A percentile compares a stretch with the other conserved stretches of the same genome.
These are phyloP conservation scores for Chlorella sp. DNA, from an alignment of 139 green algal species.

Conservation along the genomic window DNA sequence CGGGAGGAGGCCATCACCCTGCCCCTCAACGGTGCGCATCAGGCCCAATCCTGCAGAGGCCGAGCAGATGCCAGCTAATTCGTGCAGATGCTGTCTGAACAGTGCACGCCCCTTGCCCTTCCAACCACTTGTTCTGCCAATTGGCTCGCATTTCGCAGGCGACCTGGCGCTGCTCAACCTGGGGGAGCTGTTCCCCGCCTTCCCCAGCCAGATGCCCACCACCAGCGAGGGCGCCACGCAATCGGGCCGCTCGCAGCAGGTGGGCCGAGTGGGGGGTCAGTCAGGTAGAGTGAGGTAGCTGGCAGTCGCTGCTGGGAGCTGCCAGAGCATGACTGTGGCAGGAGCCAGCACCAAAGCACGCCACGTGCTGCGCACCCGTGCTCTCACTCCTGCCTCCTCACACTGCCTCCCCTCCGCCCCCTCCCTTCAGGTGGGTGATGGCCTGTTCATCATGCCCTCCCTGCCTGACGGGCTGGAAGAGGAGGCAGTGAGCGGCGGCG, in stretches of 20 bases:
- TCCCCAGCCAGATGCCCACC: neutral
- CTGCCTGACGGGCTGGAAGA: slow-evolving; percentile 7
- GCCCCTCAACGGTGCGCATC: slow-evolving; percentile 14
- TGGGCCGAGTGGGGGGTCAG: too few relatives aligned
- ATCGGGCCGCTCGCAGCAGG: neutral
- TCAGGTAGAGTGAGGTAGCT: too few relatives aligned
- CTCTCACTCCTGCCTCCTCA: too few relatives aligned
- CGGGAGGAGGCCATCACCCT: slow-evolving; percentile 70
- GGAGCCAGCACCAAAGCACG: too few relatives aligned
- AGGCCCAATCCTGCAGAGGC: too few relatives aligned
- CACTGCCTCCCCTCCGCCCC: neutral
- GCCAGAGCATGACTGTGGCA: too few relatives aligned
- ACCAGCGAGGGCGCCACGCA: slow-evolving; percentile 2
- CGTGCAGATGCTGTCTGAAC: too few relatives aligned
- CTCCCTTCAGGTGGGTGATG: slow-evolving; percentile 42
- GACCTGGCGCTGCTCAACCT: slow-evolving; percentile 29
- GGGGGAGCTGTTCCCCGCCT: slow-evolving; percentile 19
- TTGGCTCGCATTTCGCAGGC: neutral
- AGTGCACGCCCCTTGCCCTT: too few relatives aligned
- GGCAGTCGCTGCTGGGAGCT: too few relatives aligned
- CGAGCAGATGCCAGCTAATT: too few relatives aligned
- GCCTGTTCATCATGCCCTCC: slow-evolving; percentile 65
- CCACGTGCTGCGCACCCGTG: too few relatives aligned
- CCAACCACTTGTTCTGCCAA: neutral
- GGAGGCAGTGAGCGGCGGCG: neutral